phyloP scores from a whole-genome alignment of 2,329 filamentous ascomycete species.

The Ilyonectria sp. region DNA sequence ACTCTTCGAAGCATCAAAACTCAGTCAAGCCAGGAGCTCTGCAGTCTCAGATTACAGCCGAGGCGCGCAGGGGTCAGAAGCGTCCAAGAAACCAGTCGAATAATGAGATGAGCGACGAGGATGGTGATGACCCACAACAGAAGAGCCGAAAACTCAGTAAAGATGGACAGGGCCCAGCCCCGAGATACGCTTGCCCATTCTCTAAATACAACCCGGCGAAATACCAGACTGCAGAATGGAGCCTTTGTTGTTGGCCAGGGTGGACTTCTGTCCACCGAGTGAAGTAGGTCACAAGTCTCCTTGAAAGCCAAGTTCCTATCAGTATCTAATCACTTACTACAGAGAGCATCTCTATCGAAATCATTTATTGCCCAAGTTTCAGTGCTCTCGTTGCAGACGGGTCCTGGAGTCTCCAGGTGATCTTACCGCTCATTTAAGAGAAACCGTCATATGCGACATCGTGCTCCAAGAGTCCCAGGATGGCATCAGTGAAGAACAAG shows the following conservation, averaged over 20 bases:
- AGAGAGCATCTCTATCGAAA: slow-evolving; percentile 37
- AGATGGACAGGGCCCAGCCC: slow-evolving; percentile 2
- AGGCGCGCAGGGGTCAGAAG: not conserved
- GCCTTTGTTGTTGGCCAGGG: slow-evolving; percentile 29
- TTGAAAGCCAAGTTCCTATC: too few species aligned
- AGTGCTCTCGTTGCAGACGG: slow-evolving; percentile 29
- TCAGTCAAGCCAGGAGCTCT: not conserved
- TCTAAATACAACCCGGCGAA: slow-evolving; percentile 32
- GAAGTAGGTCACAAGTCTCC: too few species aligned
- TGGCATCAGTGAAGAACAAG: slow-evolving; percentile 24
- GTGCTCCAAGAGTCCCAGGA: slow-evolving; percentile 7
- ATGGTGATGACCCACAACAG: not conserved
- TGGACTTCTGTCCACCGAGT: slow-evolving; percentile 32
- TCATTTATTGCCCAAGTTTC: slow-evolving; percentile 1
- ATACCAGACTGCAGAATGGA: slow-evolving; percentile 20
- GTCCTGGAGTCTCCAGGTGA: slow-evolving; percentile 14
- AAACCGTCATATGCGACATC: slow-evolving; percentile 16
- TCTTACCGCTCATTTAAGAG: slow-evolving; percentile 15
- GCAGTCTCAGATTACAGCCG: not conserved
- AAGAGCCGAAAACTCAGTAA: slow-evolving; percentile 3
- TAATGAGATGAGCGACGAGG: not conserved
- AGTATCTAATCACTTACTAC: slow-evolving; percentile 1
- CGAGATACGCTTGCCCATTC: slow-evolving; percentile 35
- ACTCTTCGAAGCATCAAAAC: not conserved
- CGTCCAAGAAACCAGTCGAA: not conserved